Percentiles rank a stretch among this genome's conserved stretches.
Evolutionary conservation across 2,329 filamentous ascomycete species (phyloP).

Genomic region (Phyllosticta citriasiana): DNA sequence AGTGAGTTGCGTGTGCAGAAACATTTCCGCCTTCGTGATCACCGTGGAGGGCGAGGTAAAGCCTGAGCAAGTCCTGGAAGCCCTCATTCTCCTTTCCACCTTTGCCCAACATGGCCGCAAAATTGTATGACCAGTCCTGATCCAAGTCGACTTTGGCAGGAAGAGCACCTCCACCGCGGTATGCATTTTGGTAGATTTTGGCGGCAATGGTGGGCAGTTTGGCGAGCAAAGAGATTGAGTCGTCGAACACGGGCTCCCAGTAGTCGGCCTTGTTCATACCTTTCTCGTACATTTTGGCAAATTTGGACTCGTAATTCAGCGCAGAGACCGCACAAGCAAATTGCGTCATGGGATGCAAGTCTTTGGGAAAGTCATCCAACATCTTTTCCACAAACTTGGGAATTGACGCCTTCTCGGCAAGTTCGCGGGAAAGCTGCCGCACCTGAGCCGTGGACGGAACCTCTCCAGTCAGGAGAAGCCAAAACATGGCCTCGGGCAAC

Average conservation of each 20-base stretch:
- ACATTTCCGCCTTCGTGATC: slow-evolving; percentile 99
- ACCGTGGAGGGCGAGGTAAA: slow-evolving; percentile 93
- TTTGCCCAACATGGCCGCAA: slow-evolving; percentile 91
- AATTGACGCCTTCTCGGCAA: slow-evolving; percentile 76
- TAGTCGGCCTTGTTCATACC: slow-evolving; percentile 93
- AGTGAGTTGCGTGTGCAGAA: slow-evolving; percentile 86
- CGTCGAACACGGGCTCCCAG: slow-evolving; percentile 97
- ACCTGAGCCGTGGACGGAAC: slow-evolving; percentile 77
- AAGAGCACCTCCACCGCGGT: slow-evolving; percentile 63
- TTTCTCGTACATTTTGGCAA: slow-evolving; percentile 84
- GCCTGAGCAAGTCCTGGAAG: slow-evolving; percentile 87
- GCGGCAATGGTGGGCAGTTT: slow-evolving; percentile 96
- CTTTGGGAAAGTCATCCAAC: slow-evolving; percentile 78
- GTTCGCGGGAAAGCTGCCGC: slow-evolving; percentile 69
- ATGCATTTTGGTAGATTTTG: slow-evolving; percentile 92
- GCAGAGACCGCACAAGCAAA: slow-evolving; percentile 91
- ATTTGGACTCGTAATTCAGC: slow-evolving; percentile 89
- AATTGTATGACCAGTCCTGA: slow-evolving; percentile 99
- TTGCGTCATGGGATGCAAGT: slow-evolving; percentile 97
- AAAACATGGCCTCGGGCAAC: slow-evolving; percentile 99
- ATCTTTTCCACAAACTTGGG: slow-evolving; percentile 77
- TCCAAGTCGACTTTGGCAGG: slow-evolving; percentile 66
- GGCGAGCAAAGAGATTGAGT: slow-evolving; percentile 83
- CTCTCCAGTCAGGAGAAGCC: slow-evolving; percentile 88
- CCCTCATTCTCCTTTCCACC: slow-evolving; percentile 77